Evolutionary conservation across 106 monocot species (phyloP), one percentile per base, ranked within the genome.

Genomic region (Dendrobium huoshanense): DNA sequence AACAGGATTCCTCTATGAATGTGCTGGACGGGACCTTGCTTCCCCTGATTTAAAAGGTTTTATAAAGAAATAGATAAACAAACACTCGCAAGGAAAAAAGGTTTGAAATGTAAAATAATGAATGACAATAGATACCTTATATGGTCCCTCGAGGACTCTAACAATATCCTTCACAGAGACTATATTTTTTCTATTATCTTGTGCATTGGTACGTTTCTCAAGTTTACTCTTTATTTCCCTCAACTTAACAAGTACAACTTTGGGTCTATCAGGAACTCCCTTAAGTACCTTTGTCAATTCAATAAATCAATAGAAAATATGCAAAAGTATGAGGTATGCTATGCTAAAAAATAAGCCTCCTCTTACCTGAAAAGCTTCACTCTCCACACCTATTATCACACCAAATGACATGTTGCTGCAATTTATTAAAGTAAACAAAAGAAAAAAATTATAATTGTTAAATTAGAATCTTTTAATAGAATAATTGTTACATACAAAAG

Each of bases 201-300:
- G 91, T 37, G 93, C 99, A 87, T 80, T 95, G 6, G 81, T 61
- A 19, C 88, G 88, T 83, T 85, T 85, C 4, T 95, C 88, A 86
- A 99, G 85, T 79, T 99, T 99, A 76, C 80, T 86, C 68, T 95
- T 99, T 79, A 99, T 93, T 85, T 99, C 99, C 81, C 93, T 84
- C 80, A 95, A 79, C 73, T 91, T 99, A 24, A 99, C 90, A 82
- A 91, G 91, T 3, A 86, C 87, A 79, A 92, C 88, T 80, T 95
- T 91, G 15, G 99, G 93, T 85, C 95, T 92, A 78, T 99, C 99
- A n/a, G 99, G 93, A 43, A 95, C 86, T 48, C 99, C 99, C 90
- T 95, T 99, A 33, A 99, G 91, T 47, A 99, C 93, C 99, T 99
- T 79, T 77, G 64, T 7, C 78, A 29, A 56, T 19, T 55, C 55